Conservation (phyloP, 805 yeast genomes). For the Sugiyamaella smithiae region DNA sequence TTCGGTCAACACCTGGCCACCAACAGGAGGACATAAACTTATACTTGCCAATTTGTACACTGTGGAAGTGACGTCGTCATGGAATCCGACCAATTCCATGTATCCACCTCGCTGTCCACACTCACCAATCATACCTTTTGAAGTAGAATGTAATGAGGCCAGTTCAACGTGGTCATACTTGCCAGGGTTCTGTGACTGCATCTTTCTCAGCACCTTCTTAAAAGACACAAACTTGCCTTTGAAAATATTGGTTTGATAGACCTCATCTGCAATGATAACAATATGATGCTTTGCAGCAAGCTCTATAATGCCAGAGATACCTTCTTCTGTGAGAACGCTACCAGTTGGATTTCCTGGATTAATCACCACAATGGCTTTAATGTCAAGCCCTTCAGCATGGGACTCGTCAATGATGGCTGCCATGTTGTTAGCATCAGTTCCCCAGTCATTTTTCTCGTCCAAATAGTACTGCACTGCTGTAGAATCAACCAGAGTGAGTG, state of each 20-base stretch:
- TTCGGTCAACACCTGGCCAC: constrained; percentile 92
- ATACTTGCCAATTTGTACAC: constrained; percentile 86
- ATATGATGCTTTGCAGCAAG: constrained; percentile 84
- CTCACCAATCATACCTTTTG: constrained; percentile 96
- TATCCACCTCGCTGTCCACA: constrained; percentile 99
- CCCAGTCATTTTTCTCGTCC: constrained; percentile 81
- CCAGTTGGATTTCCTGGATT: constrained; percentile 99
- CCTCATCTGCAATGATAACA: constrained; percentile 94
- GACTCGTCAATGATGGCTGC: constrained; percentile 29
- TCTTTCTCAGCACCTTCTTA: constrained; percentile 69
- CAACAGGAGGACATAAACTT: constrained; percentile 88
- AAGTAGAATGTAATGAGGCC: constrained; percentile 94
- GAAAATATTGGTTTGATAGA: constrained; percentile 90
- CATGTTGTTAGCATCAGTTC: constrained; percentile 60
- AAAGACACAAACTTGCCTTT: constrained; percentile 78
- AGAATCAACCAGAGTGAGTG: constrained; percentile 78
- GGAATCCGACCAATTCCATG: constrained; percentile 88
- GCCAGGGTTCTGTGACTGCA: constrained; percentile 54
- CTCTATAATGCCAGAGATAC: constrained; percentile 67
- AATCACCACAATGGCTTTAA: constrained; percentile 83
- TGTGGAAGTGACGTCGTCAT: constrained; percentile 62
- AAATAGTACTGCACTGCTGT: constrained; percentile 83
- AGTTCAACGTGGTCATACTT: constrained; percentile 71
- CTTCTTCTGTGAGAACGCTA: constrained; percentile 61
- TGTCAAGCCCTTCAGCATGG: constrained; percentile 35